phyloP scores from a whole-genome alignment of 176 grass and related monocot species.

The Oryza rufipogon region DNA sequence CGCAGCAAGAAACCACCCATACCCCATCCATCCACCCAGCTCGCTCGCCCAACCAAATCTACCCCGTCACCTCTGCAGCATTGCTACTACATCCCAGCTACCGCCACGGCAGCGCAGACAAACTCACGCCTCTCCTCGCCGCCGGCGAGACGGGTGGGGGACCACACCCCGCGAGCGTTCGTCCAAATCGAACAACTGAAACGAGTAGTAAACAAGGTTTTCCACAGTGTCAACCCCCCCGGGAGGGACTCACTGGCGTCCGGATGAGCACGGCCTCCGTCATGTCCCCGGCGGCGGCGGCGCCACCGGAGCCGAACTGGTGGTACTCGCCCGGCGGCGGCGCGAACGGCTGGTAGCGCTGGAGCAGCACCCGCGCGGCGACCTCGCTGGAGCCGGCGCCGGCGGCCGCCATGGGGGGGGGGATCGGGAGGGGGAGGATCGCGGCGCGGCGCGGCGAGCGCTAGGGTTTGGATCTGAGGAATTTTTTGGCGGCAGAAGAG shows the following conservation, averaged over 20 bases:
- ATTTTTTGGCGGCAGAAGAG: slow-evolving; percentile 41
- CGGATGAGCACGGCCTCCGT: slow-evolving; percentile 51
- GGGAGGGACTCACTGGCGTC: slow-evolving; percentile 59
- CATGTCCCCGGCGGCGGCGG: slow-evolving; percentile 19
- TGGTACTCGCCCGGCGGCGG: slow-evolving; percentile 60
- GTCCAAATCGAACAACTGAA: slow-evolving; percentile 34
- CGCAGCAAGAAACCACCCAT: neutral
- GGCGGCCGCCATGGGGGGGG: slow-evolving; percentile 44
- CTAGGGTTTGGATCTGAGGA: slow-evolving; percentile 48
- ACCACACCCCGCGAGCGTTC: neutral
- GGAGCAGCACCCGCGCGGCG: slow-evolving; percentile 47
- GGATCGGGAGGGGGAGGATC: slow-evolving; percentile 16
- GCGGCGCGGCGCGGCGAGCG: neutral
- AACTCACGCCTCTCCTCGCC: neutral
- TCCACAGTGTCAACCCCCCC: neutral
- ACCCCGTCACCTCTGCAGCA: slow-evolving; percentile 5
- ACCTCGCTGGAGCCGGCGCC: slow-evolving; percentile 44
- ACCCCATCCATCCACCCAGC: neutral
- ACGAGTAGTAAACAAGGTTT: slow-evolving; percentile 29
- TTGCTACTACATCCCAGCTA: slow-evolving; percentile 5
- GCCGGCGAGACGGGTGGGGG: too few species aligned
- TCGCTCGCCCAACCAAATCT: slow-evolving; percentile 7
- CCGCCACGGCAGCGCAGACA: neutral
- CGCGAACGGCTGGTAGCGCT: slow-evolving; percentile 54
- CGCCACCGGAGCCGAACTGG: slow-evolving; percentile 43